Percentiles rank a stretch among this genome's conserved stretches.
These are phyloP conservation scores for Komagataea norvegica DNA, from an alignment of 1,139 yeast genomes.

Conservation along the genomic window DNA sequence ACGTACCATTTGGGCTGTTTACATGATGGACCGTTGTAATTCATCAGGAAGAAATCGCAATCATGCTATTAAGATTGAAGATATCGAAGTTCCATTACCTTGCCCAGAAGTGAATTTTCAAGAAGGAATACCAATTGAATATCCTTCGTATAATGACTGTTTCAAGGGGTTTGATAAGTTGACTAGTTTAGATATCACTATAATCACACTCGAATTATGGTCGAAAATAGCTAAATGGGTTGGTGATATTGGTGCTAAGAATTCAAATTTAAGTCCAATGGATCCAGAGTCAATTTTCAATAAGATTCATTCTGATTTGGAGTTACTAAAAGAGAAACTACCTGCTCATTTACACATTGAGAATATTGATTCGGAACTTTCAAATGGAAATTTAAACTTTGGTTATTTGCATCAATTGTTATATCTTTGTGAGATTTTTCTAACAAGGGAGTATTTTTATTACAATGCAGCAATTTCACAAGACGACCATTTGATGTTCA, in stretches of 20 bases:
- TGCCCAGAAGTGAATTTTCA: constrained; percentile 24
- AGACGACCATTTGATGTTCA: constrained; percentile 32
- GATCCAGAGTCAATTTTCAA: constrained; percentile 20
- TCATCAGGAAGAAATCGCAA: constrained; percentile 36
- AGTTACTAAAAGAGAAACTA: constrained; percentile 25
- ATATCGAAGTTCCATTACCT: constrained; percentile 30
- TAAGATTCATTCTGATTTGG: constrained; percentile 27
- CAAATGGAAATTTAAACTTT: constrained; percentile 32
- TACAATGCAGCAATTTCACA: constrained; percentile 32
- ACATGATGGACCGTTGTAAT: constrained; percentile 41
- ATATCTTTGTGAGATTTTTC: constrained; percentile 33
- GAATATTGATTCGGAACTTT: constrained; percentile 33
- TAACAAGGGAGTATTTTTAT: constrained; percentile 36
- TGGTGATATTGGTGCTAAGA: constrained; percentile 13
- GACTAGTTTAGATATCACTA: constrained; percentile 14
- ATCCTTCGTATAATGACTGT: constrained; percentile 13
- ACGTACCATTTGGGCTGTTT: constrained; percentile 39
- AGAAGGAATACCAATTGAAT: constrained; percentile 9
- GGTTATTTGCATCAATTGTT: constrained; percentile 37
- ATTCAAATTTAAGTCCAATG: constrained; percentile 7
- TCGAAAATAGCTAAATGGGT: constrained; percentile 17
- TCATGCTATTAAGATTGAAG: constrained; percentile 32
- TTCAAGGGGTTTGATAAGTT: constrained; percentile 9
- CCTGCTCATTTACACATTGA: constrained; percentile 28
- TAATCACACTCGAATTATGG: constrained; percentile 15